A percentile compares a stretch with the other conserved stretches of the same genome.
These are phyloP conservation scores for Madurella fahalii DNA, from an alignment of 2,329 filamentous ascomycete genomes.

Conservation along the genomic window DNA sequence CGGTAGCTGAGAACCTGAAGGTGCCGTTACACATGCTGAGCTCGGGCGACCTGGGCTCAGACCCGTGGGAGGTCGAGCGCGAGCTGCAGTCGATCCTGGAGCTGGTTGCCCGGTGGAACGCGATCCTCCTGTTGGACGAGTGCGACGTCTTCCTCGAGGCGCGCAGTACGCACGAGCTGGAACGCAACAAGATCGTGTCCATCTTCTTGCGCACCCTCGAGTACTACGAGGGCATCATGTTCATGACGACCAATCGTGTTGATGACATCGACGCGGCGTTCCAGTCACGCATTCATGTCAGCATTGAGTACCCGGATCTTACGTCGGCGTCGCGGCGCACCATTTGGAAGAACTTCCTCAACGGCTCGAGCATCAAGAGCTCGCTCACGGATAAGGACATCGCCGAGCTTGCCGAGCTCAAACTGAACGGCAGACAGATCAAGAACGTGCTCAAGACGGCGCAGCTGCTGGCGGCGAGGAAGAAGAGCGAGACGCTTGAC, in stretches of 20 bases:
- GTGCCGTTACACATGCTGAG: constrained; percentile 49
- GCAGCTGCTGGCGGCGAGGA: constrained; percentile 29
- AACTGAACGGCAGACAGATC: constrained; percentile 34
- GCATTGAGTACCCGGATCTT: constrained; percentile 44
- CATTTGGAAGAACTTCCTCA: constrained; percentile 41
- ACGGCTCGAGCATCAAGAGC: constrained; percentile 28
- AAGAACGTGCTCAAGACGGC: constrained; percentile 37
- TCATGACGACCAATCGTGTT: constrained; percentile 47
- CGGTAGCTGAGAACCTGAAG: constrained; percentile 46
- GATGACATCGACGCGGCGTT: constrained; percentile 45
- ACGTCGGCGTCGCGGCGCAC: constrained; percentile 32
- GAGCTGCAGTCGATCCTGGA: constrained; percentile 66
- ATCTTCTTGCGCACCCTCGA: constrained; percentile 42
- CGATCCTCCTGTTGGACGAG: constrained; percentile 68
- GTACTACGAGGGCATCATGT: constrained; percentile 47
- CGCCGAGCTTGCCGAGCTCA: constrained; percentile 36
- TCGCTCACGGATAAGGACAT: constrained; percentile 33
- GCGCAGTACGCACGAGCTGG: constrained; percentile 40
- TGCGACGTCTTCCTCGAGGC: constrained; percentile 40
- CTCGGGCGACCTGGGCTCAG: constrained; percentile 68
- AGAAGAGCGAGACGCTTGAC: constrained; percentile 34
- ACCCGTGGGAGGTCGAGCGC: constrained; percentile 59
- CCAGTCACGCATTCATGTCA: constrained; percentile 46
- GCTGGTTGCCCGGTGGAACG: constrained; percentile 69
- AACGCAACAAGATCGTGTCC: constrained; percentile 39